phyloP scores from a whole-genome alignment of 768 basidiomycete genomes.

The Sporobolomyces pararoseus region DNA sequence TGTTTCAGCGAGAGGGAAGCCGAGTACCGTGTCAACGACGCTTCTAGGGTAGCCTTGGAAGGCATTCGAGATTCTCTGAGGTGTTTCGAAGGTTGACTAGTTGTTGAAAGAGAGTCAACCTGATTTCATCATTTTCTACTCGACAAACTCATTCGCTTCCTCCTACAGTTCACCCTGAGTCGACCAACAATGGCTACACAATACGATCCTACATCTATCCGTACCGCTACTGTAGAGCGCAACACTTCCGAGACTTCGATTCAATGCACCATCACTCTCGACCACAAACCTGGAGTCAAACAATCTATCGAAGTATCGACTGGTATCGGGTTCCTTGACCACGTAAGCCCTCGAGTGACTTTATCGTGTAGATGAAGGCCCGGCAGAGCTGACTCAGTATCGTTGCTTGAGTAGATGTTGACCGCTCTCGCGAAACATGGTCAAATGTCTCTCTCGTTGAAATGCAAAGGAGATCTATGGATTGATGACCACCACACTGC shows the following conservation, averaged over 20 bases:
- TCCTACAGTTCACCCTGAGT: neutral
- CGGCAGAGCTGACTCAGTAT: neutral
- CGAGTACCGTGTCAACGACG: constrained; percentile 10
- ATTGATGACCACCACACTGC: constrained; percentile 99
- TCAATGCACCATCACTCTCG: constrained; percentile 73
- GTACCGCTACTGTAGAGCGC: constrained; percentile 42
- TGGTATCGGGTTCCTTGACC: constrained; percentile 97
- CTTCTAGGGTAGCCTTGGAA: neutral
- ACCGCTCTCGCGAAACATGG: constrained; percentile 95
- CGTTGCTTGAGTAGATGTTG: constrained; percentile 69
- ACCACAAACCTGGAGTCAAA: constrained; percentile 63
- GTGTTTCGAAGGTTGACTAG: too few relatives aligned
- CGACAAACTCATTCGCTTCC: too few relatives aligned
- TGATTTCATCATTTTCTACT: constrained; percentile 8
- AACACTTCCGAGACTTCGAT: constrained; percentile 70
- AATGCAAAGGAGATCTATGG: constrained; percentile 90
- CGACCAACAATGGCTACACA: neutral
- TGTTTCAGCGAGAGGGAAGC: neutral
- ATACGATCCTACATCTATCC: constrained; percentile 28
- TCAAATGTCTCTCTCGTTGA: constrained; percentile 75
- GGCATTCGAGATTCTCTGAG: constrained; percentile 1
- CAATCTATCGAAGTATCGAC: constrained; percentile 83
- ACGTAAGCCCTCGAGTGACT: constrained; percentile 57
- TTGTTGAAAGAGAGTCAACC: too few relatives aligned
- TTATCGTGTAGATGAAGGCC: neutral